These are phyloP conservation scores for Paracorniculantispora psalliotae DNA, from an alignment of 2,329 filamentous ascomycete genomes.

Conservation along the genomic window DNA sequence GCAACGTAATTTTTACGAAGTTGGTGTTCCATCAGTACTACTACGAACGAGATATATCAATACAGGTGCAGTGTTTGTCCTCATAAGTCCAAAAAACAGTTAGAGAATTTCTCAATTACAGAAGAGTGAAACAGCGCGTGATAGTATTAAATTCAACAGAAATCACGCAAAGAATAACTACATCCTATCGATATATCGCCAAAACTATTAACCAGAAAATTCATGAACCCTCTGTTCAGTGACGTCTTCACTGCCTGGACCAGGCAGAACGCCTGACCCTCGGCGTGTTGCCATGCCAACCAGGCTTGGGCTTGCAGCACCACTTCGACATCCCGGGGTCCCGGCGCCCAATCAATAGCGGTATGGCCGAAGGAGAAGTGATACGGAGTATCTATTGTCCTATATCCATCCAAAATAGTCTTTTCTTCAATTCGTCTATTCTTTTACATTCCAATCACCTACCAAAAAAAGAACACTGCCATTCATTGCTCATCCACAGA, in stretches of 20 bases:
- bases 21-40: too few relatives aligned
- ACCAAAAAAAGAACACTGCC: neutral
- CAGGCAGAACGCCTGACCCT: neutral
- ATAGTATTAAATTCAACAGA: too few relatives aligned
- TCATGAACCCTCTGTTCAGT: too few relatives aligned
- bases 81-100: too few relatives aligned
- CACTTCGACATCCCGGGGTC: neutral
- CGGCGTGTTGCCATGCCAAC: constrained; percentile 9
- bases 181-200: too few relatives aligned
- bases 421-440: neutral
- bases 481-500: neutral
- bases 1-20: too few relatives aligned
- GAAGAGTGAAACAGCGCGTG: too few relatives aligned
- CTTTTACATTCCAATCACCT: constrained; percentile 7
- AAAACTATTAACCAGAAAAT: too few relatives aligned
- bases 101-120: too few relatives aligned
- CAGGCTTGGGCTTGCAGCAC: neutral
- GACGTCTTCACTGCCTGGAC: neutral
- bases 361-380: neutral
- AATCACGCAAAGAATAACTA: too few relatives aligned
- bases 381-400: neutral
- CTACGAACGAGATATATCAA: too few relatives aligned
- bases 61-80: too few relatives aligned
- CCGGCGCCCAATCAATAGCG: neutral
- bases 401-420: neutral